Percentiles rank a stretch among this genome's conserved stretches.
Evolutionary conservation across 371 early-diverging fungal genomes (phyloP).

Genomic region (Mucor piriformis): DNA sequence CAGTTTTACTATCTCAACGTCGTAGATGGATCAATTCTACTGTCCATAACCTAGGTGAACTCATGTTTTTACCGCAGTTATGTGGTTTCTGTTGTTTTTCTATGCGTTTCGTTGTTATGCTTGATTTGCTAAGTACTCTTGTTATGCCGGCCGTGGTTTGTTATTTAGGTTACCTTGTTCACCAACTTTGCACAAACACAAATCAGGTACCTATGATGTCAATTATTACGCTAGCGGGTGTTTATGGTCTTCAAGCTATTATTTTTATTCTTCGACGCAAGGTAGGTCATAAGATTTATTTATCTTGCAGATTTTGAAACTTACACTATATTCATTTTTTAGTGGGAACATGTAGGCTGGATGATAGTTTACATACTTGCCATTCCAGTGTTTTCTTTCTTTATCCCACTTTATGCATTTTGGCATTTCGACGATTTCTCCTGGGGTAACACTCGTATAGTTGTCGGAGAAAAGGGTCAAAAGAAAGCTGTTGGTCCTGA

Average conservation of each 20-base stretch:
- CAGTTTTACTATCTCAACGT: constrained; percentile 92
- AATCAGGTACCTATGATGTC: constrained; percentile 65
- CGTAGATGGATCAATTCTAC: constrained; percentile 98
- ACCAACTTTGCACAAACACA: constrained; percentile 55
- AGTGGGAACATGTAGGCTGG: constrained; percentile 83
- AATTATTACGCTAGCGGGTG: constrained; percentile 73
- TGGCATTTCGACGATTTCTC: constrained; percentile 94
- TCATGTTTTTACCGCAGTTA: constrained; percentile 81
- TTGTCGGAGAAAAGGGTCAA: constrained; percentile 79
- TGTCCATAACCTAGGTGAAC: constrained; percentile 93
- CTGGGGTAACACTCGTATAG: constrained; percentile 93
- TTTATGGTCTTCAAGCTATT: constrained; percentile 86
- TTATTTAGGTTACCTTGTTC: constrained; percentile 81
- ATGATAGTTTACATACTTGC: constrained; percentile 81
- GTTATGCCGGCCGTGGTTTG: constrained; percentile 89
- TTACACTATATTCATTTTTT: constrained; percentile 14
- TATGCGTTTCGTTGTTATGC: constrained; percentile 93
- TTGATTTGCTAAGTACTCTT: constrained; percentile 90
- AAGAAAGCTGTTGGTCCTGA: constrained; percentile 59
- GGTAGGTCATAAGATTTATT: constrained; percentile 69
- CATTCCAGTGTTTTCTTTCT: constrained; percentile 69
- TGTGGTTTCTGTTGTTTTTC: constrained; percentile 97
- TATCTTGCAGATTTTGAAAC: background rate
- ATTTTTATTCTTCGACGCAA: constrained; percentile 87
- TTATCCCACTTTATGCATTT: constrained; percentile 78